Base-by-base conservation (phyloP, 495 filamentous ascomycete genomes). In the Terfezia claveryi region DNA sequence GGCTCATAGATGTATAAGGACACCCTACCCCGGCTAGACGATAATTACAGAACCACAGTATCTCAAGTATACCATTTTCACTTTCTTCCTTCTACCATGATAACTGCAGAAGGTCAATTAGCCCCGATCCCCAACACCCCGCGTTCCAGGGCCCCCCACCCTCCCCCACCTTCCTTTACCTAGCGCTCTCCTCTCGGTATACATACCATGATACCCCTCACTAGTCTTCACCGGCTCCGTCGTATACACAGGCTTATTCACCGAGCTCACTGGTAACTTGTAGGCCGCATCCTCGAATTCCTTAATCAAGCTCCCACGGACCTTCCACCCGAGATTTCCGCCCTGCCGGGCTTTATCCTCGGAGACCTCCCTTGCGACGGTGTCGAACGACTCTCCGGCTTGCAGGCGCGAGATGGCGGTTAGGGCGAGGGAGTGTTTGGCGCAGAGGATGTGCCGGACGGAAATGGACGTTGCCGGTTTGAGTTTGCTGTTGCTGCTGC, bases 371-470 rank as follows among this genome's bases (percentile, higher is more conserved):
- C 62, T 44, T 41, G 63, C 63, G 10, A 65, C 63, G 0, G 56
- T 53, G 37, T 66, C 63, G 32, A 66, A 66, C 36, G 56, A 57
- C 50, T 66, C 63, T 6, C 63, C 63, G 38, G 54, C 56, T 8
- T 55, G 59, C 6, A 66, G 38, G 12, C 63, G 59, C 46, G 62
- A 60, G 4, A 65, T 54, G 1, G 59, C 63, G 4, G 55, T 59
- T 23, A 53, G 54, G 56, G 62, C 60, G 49, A 65, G 59, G 23
- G 53, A 55, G 52, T 58, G 55, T 50, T 66, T 66, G 56, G 60
- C 63, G 60, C 63, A 65, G 3, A 65, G 63, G 49, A 65, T 65
- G 44, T 66, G 63, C 10, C 63, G 63, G 10, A 66, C 63, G 51
- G 62, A 65, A 37, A 65, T 49, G 16, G 56, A 59, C 55, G 54